These are phyloP conservation scores for Eremothecium gossypii DNA, from an alignment of 1,139 yeast genomes.

Conservation along the genomic window DNA sequence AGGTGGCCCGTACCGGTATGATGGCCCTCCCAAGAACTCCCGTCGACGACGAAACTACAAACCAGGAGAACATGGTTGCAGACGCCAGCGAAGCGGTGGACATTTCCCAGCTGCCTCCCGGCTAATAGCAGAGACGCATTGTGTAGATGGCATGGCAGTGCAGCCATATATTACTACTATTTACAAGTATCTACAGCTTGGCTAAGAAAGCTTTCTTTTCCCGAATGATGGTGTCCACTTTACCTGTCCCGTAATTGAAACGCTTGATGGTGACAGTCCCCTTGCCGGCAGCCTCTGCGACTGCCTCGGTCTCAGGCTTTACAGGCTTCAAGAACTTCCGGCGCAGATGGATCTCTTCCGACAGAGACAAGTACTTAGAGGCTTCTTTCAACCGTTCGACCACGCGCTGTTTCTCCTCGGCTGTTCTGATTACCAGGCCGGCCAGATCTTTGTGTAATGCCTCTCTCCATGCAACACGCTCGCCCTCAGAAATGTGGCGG, in stretches of 20 bases:
- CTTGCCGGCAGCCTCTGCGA: conserved; percentile 27
- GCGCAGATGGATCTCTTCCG: conserved; percentile 34
- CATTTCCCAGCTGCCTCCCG: conserved; percentile 86
- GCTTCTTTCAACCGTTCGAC: conserved; percentile 30
- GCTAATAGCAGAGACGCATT: conserved; percentile 37
- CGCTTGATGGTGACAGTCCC: conserved; percentile 35
- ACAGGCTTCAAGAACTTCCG: conserved; percentile 37
- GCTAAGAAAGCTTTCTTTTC: conserved; percentile 31
- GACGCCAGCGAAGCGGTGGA: conserved; percentile 41
- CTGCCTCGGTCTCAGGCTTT: conserved; percentile 28
- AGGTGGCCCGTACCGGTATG: conserved; percentile 96
- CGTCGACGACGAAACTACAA: conserved; percentile 38
- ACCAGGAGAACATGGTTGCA: conserved; percentile 34
- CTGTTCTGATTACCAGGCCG: conserved; percentile 16
- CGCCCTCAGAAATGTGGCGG: conserved; percentile 32
- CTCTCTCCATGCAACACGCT: conserved; percentile 28
- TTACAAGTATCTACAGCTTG: conserved; percentile 12
- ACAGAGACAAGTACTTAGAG: conserved; percentile 33
- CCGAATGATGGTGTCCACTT: conserved; percentile 36
- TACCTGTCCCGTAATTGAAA: conserved; percentile 41
- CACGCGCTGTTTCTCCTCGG: conserved; percentile 30
- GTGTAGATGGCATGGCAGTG: neutral
- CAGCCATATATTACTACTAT: neutral
- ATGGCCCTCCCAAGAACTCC: conserved; percentile 98
- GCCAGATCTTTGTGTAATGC: conserved; percentile 28